Percentiles rank a stretch among this genome's conserved stretches.
These are phyloP conservation scores for Gracilaria gracilis DNA, from an alignment of 23 red algal species.

Conservation along the genomic window DNA sequence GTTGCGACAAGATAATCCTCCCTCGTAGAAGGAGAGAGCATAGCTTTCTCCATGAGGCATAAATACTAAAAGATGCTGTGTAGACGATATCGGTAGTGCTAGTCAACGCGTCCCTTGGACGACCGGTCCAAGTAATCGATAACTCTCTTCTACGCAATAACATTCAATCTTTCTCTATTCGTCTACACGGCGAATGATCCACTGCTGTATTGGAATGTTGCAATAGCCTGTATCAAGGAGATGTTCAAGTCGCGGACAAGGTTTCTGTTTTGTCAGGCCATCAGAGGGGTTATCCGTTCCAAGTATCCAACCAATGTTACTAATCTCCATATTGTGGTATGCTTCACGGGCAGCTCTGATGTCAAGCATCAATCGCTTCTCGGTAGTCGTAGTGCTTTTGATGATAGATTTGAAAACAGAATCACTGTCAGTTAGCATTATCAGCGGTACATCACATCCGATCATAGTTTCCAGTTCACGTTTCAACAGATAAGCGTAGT, in stretches of 20 bases:
- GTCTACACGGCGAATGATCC: not conserved
- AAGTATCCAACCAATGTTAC: not conserved
- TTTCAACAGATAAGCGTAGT: not conserved
- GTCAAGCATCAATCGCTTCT: conserved; percentile 21
- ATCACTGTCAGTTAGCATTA: not conserved
- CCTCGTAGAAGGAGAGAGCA: too few relatives aligned
- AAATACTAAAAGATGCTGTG: not conserved
- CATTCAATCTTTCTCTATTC: not conserved
- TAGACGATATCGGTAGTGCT: not conserved
- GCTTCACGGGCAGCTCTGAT: not conserved
- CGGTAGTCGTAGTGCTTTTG: not conserved
- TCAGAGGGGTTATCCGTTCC: not conserved
- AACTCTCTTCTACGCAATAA: not conserved
- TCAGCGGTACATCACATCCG: not conserved
- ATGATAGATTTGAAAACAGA: conserved; percentile 1
- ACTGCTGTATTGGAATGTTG: not conserved
- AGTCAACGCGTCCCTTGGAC: too few relatives aligned
- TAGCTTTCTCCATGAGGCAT: too few relatives aligned
- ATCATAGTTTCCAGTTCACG: not conserved
- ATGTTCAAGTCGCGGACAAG: not conserved
- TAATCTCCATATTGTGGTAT: not conserved
- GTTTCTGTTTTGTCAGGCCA: not conserved
- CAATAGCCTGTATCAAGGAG: not conserved
- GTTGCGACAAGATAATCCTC: too few relatives aligned
- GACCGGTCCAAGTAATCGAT: not conserved